A percentile compares a stretch with the other conserved stretches of the same genome.
Conservation (phyloP, 2,329 filamentous ascomycete species). For the Nigrospora oryzae region DNA sequence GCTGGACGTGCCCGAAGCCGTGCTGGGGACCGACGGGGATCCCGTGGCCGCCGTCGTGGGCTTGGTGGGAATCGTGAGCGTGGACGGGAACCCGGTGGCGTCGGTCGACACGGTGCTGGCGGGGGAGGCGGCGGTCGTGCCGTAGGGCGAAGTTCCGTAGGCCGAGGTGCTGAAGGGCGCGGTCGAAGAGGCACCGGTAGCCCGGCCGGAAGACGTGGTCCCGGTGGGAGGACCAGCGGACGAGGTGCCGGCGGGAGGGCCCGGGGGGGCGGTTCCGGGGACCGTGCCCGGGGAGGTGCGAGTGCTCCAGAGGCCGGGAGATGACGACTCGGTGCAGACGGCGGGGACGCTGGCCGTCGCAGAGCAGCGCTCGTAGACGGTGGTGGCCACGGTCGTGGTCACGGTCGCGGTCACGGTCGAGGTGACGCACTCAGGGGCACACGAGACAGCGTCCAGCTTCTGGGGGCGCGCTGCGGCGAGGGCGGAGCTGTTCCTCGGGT, state of each 20-base stretch:
- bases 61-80: neutral
- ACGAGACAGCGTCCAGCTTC: slow-evolving; percentile 15
- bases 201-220: neutral
- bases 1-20: neutral
- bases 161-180: no score
- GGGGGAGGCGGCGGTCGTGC: slow-evolving; percentile 3
- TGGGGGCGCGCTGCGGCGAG: slow-evolving; percentile 12
- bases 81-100: neutral
- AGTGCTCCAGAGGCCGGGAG: neutral
- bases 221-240: neutral
- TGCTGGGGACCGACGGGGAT: neutral
- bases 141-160: slow-evolving; percentile 1
- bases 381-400: slow-evolving; percentile 8
- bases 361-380: slow-evolving; percentile 15
- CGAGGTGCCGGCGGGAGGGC: neutral
- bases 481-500: slow-evolving; percentile 7
- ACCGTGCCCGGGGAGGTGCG: neutral
- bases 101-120: neutral
- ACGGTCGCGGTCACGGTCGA: slow-evolving; percentile 2
- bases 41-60: neutral
- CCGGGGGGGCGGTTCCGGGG: neutral
- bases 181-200: slow-evolving; percentile 4
- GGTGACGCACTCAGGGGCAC: slow-evolving; percentile 12
- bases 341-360: neutral
- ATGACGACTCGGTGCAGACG: neutral